Evolutionary conservation across 257 asterid genomes (phyloP).

Genomic region (Anisodus acutangulus): DNA sequence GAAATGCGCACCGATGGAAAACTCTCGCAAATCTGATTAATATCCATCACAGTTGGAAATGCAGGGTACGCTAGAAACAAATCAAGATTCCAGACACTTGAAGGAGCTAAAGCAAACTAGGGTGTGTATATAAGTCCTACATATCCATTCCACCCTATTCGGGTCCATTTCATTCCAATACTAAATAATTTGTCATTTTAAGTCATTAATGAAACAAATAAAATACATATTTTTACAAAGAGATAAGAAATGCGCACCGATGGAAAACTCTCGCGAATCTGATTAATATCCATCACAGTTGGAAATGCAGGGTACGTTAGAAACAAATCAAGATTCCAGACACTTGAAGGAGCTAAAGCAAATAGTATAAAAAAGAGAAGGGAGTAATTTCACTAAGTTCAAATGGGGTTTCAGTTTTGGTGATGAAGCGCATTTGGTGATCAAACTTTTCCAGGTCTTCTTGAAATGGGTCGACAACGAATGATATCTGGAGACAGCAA

Average conservation of each 20-base stretch:
- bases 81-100: background rate
- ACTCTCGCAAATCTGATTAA: slow-evolving; percentile 77
- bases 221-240: background rate
- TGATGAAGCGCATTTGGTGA: slow-evolving; percentile 46
- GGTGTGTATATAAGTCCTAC: background rate
- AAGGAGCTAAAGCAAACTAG: background rate
- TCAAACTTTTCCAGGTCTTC: slow-evolving; percentile 40
- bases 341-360: background rate
- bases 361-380: background rate
- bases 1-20: slow-evolving; percentile 65
- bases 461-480: slow-evolving; percentile 39
- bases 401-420: slow-evolving; percentile 59
- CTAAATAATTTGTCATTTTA: background rate
- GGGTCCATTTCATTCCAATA: background rate
- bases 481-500: slow-evolving; percentile 42
- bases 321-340: background rate
- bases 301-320: slow-evolving; percentile 74
- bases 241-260: slow-evolving; percentile 46
- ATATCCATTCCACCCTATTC: slow-evolving; percentile 1
- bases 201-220: background rate
- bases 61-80: slow-evolving; percentile 58
- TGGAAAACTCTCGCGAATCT: slow-evolving; percentile 81
- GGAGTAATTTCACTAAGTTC: slow-evolving; percentile 36
- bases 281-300: slow-evolving; percentile 71
- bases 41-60: slow-evolving; percentile 73